phyloP scores from a whole-genome alignment of 805 yeast species.

The Saturnispora sekii region DNA sequence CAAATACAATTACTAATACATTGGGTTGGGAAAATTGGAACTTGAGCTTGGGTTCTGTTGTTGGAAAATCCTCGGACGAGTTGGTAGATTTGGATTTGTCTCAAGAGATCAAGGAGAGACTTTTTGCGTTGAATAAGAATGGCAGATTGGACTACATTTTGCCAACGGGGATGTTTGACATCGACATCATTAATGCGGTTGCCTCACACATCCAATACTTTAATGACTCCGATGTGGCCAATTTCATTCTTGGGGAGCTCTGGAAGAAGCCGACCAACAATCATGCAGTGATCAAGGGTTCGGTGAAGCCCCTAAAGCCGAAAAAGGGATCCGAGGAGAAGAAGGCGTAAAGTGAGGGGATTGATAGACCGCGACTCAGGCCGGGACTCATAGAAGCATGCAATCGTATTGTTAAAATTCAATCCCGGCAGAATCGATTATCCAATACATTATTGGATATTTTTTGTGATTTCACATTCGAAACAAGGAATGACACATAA shows the following conservation, averaged over 20 bases:
- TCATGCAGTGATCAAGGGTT: not conserved
- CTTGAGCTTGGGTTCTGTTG: conserved; percentile 1
- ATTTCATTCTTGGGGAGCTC: conserved; percentile 60
- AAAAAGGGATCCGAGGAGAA: not conserved
- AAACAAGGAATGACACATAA: no score
- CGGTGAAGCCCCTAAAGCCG: not conserved
- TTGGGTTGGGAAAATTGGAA: conserved; percentile 7
- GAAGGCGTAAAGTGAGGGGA: not conserved
- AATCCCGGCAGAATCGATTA: no score
- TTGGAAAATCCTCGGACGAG: conserved; percentile 6
- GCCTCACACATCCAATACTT: conserved; percentile 86
- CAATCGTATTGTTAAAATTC: no score
- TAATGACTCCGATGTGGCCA: conserved; percentile 78
- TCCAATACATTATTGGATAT: no score
- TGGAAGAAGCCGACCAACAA: conserved; percentile 12
- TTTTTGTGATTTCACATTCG: no score
- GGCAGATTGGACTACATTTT: conserved; percentile 79
- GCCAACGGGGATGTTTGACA: conserved; percentile 70
- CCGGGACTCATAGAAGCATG: no score
- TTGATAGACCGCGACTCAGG: no score
- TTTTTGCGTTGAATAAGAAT: conserved; percentile 47
- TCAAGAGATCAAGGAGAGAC: conserved; percentile 23
- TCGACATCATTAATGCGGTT: conserved; percentile 69
- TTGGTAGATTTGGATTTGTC: conserved; percentile 16
- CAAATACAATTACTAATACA: conserved; percentile 19